These are phyloP conservation scores for Cladosporium sp. DNA, from an alignment of 2,329 filamentous ascomycete genomes.

Conservation along the genomic window DNA sequence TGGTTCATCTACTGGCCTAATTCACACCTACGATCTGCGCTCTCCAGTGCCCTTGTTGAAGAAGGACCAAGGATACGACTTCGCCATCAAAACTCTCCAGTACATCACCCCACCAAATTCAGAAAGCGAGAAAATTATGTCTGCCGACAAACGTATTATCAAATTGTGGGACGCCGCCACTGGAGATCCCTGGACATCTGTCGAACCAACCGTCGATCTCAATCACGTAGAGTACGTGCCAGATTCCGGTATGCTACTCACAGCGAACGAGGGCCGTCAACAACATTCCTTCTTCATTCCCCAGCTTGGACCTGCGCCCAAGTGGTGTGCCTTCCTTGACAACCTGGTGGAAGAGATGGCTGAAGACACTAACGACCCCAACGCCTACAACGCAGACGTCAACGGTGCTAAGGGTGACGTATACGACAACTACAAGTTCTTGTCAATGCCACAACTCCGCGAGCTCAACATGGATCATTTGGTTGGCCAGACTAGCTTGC, in stretches of 20 bases:
- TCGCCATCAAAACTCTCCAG: slow-evolving; percentile 78
- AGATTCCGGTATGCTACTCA: slow-evolving; percentile 89
- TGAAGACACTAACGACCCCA: slow-evolving; percentile 66
- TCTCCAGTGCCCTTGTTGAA: slow-evolving; percentile 79
- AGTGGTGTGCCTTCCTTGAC: slow-evolving; percentile 95
- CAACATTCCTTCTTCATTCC: slow-evolving; percentile 95
- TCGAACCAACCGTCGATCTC: slow-evolving; percentile 90
- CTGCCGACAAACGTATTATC: slow-evolving; percentile 91
- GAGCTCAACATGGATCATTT: slow-evolving; percentile 83
- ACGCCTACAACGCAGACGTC: slow-evolving; percentile 45
- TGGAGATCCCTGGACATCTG: slow-evolving; percentile 88
- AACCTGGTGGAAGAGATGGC: slow-evolving; percentile 99
- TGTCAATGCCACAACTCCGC: slow-evolving; percentile 81
- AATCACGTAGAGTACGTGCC: slow-evolving; percentile 92
- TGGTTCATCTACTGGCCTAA: slow-evolving; percentile 80
- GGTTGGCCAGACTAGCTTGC: slow-evolving; percentile 80
- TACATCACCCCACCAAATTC: slow-evolving; percentile 62
- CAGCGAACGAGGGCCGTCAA: slow-evolving; percentile 92
- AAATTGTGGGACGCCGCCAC: slow-evolving; percentile 88
- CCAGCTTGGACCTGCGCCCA: slow-evolving; percentile 85
- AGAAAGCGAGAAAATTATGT: slow-evolving; percentile 72
- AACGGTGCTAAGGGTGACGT: slow-evolving; percentile 57
- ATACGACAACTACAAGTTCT: slow-evolving; percentile 99
- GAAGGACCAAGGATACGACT: slow-evolving; percentile 95
- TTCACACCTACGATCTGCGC: slow-evolving; percentile 88